phyloP scores from a whole-genome alignment of 2,329 filamentous ascomycete species.

The Metarhizium humberi region DNA sequence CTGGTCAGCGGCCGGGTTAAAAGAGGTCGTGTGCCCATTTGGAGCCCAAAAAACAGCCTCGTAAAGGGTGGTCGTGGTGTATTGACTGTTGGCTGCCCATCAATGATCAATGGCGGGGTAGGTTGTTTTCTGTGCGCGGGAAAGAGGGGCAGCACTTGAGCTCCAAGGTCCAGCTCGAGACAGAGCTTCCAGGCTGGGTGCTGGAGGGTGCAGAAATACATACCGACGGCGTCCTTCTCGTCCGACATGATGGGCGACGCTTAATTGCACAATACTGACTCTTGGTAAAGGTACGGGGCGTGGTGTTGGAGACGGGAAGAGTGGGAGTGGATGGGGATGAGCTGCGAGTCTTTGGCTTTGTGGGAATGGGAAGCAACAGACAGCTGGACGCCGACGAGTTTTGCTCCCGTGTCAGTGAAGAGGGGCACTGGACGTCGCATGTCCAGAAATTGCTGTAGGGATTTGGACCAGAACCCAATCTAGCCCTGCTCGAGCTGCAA shows the following conservation, averaged over 20 bases:
- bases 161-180: not conserved
- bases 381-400: not conserved
- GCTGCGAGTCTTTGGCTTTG: not conserved
- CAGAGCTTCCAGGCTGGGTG: not conserved
- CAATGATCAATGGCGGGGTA: conserved; percentile 8
- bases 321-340: conserved; percentile 4
- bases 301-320: not conserved
- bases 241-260: conserved; percentile 32
- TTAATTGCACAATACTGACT: not conserved
- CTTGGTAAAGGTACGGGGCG: not conserved
- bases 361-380: not conserved
- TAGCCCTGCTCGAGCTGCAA: not conserved
- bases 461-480: not conserved
- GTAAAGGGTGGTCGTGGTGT: not conserved
- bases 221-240: conserved; percentile 35
- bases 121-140: conserved; percentile 7
- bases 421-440: not conserved
- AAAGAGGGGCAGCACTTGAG: conserved; percentile 15
- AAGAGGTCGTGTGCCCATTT: not conserved
- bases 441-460: no score
- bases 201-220: conserved; percentile 12
- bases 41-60: not conserved
- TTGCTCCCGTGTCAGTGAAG: not conserved
- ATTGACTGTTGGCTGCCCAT: not conserved
- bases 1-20: conserved; percentile 1